Evolutionary conservation across 2,329 filamentous ascomycete species (phyloP), one percentile per base, ranked within the genome.

Genomic region (Aaosphaeria arxii): DNA sequence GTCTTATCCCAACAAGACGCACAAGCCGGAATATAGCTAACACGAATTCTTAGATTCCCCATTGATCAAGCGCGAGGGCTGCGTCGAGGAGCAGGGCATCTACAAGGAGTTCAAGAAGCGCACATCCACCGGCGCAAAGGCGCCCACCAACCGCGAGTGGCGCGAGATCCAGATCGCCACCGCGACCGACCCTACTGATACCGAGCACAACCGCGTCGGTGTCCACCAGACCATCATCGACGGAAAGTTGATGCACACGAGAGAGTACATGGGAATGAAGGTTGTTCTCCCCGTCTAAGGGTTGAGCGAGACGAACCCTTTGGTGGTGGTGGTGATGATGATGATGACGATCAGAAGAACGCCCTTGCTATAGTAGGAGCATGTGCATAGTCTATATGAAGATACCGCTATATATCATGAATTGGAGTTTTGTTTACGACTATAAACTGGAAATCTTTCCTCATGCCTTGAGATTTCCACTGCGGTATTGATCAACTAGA

Each of bases 241-340:
- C 44, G 56, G 56, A 0, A 60, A 60, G 48, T 42, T 58, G 5
- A 58, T 60, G 57, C 57, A 59, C 43, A 46, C 46, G 33, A 44
- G 57, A 43, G 57, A 60, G 42, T 60, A 60, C 43, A 58, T 58
- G 57, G 57, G 57, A 30, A 49, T 60, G 30, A 58, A 58, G 47
- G 55, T 60, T 46, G 55, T 58, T 9, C 44, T 60, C n/a, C 57
- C 57, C 1, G 54, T 60, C 32, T 57, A 52, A 24, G 17, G 17
- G 17, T 24, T 24, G 17, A 24, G 2, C 17, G 17, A 24, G 17
- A 24, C 17, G 17, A 24, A 24, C 17, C 17, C 17, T 24, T 24
- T 24, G 17, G 17, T 24, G 17, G 17, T 24, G 17, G 17, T 24
- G 17, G 17, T 24, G 17, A 24, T 24, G 17, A 24, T 24, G 17